Evolutionary conservation across 2,329 filamentous ascomycete species (phyloP).

Genomic region (Cercospora sp.): DNA sequence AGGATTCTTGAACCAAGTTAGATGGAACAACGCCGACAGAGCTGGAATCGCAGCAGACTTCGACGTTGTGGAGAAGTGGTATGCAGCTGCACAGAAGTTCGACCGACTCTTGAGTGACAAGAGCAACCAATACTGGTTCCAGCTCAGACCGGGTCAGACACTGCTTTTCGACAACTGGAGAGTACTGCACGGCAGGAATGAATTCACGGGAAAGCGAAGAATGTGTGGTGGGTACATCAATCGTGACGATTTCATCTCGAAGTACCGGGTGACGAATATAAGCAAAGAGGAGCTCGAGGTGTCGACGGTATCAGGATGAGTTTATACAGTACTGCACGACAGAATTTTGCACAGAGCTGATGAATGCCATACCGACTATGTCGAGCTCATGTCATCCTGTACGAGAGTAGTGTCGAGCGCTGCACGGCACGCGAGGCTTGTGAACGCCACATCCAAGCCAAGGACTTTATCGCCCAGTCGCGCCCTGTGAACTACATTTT

Average conservation of each 20-base stretch:
- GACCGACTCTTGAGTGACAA: constrained; percentile 65
- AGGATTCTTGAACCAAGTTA: constrained; percentile 60
- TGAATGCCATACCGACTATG: neutral
- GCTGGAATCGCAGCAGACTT: constrained; percentile 63
- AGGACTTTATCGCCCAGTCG: neutral
- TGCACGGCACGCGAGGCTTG: neutral
- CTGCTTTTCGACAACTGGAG: constrained; percentile 96
- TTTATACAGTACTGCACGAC: neutral
- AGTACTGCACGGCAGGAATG: constrained; percentile 80
- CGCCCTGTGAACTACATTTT: neutral
- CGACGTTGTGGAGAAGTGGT: constrained; percentile 61
- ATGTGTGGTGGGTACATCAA: constrained; percentile 90
- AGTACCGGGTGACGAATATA: constrained; percentile 71
- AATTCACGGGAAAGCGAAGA: constrained; percentile 79
- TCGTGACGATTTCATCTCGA: constrained; percentile 76
- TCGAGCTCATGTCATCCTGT: neutral
- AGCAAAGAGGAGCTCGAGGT: constrained; percentile 34
- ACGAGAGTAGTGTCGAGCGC: neutral
- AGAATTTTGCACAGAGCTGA: neutral
- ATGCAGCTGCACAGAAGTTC: constrained; percentile 72
- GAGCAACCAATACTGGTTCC: constrained; percentile 73
- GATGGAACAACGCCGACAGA: constrained; percentile 94
- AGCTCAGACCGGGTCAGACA: constrained; percentile 74
- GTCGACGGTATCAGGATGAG: constrained; percentile 37
- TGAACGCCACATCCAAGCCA: neutral